Evolutionary conservation across 352 stramenopile genomes (phyloP).

Genomic region (Peronospora belbahrii): DNA sequence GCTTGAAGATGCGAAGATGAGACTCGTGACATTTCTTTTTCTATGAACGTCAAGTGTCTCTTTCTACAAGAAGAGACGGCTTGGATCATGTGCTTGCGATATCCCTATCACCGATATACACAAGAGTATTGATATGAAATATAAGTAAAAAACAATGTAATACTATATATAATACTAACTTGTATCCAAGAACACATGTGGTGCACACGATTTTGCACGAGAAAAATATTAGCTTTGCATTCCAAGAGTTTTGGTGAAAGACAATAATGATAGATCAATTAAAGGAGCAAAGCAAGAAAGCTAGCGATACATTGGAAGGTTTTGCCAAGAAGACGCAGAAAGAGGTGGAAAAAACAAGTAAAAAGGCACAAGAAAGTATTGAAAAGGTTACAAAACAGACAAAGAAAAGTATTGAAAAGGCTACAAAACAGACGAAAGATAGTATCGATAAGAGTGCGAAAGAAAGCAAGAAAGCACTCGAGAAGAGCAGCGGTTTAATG

Average conservation of each 20-base stretch:
- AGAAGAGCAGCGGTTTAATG: constrained; percentile 15
- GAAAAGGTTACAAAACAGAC: constrained; percentile 18
- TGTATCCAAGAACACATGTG: too few species aligned
- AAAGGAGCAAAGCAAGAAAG: constrained; percentile 39
- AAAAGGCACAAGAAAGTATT: constrained; percentile 23
- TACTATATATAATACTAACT: too few species aligned
- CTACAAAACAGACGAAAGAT: constrained; percentile 5
- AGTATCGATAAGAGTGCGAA: constrained; percentile 19
- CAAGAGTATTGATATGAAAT: too few species aligned
- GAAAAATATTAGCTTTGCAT: too few species aligned
- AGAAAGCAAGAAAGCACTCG: constrained; percentile 16
- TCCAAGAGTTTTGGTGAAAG: too few species aligned
- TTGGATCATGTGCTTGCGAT: too few species aligned
- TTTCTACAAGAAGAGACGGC: too few species aligned
- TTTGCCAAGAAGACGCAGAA: constrained; percentile 25
- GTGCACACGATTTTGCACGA: too few species aligned
- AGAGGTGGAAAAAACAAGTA: constrained; percentile 23
- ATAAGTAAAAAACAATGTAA: too few species aligned
- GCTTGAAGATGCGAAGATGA: background rate
- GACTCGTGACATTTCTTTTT: too few species aligned
- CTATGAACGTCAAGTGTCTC: too few species aligned
- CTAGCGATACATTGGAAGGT: constrained; percentile 24
- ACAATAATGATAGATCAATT: constrained; percentile 41
- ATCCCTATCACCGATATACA: too few species aligned
- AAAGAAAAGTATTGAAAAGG: background rate